Evolutionary conservation across 2,329 filamentous ascomycete species (phyloP), one percentile per base, ranked within the genome.

Genomic region (Trichoderma koningiopsis): DNA sequence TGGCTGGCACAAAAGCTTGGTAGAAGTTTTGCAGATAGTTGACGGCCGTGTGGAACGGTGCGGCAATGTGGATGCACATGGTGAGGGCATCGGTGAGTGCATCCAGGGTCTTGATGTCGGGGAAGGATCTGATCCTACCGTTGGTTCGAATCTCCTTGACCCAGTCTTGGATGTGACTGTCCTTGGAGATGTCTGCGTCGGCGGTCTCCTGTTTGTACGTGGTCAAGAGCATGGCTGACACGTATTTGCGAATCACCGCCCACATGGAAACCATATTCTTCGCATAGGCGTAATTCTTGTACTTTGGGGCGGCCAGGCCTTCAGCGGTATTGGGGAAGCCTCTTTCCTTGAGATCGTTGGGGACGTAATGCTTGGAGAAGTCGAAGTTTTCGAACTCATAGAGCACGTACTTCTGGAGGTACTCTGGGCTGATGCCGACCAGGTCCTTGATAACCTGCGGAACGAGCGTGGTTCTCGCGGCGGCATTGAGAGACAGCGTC

Each of bases 31-130:
- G 84, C 0, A 85, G 77, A 72, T 86, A 86, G 74, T 86, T 86
- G 71, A 86, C 80, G 6, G 84, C 80, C 4, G 79, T 85, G 74
- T 86, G 83, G 71, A 83, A 82, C 0, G 84, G 83, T 2, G 82
- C 78, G 6, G 84, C 84, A 59, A 84, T 82, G 74, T 86, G 83
- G 70, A 86, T 85, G 75, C 82, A 83, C 84, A 86, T 85, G 27
- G 82, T 84, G 31, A 84, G 74, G 4, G 80, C 82, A 72, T 86
- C 81, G 49, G 79, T 75, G 0, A 86, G 77, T 24, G 79, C 74
- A 14, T 81, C 78, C 14, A 84, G 60, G 0, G 82, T 82, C 33
- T 73, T 75, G 70, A 85, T 80, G 2, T 71, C 75, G 0, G 83
- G 83, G 74, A 85, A 85, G 0, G 76, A 78, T 47, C 77, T 74